A percentile compares a stretch with the other conserved stretches of the same genome.
phyloP scores from a whole-genome alignment of 805 yeast species.

The Sugiyamaella smithiae region DNA sequence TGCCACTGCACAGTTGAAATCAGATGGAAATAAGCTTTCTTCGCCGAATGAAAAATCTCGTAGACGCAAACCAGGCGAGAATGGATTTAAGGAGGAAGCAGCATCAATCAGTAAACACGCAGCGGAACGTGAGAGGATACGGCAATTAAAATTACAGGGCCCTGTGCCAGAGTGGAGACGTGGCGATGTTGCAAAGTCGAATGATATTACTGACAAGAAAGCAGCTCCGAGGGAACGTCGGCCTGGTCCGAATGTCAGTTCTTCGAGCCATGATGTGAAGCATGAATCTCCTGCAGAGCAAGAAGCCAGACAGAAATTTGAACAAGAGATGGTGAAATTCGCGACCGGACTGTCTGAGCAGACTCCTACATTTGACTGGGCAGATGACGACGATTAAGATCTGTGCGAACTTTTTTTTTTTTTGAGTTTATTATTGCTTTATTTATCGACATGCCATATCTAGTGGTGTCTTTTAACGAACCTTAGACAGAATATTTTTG shows the following conservation, averaged over 20 bases:
- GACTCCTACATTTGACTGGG: background rate
- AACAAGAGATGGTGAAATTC: constrained; percentile 1
- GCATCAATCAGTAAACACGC: background rate
- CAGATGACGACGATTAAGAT: constrained; percentile 1
- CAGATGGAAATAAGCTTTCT: background rate
- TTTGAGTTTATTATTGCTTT: too few species aligned
- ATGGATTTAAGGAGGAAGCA: background rate
- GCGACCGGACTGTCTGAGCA: background rate
- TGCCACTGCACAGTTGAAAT: background rate
- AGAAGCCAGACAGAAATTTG: background rate
- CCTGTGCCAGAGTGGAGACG: background rate
- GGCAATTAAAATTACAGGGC: background rate
- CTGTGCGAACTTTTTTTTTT: too few species aligned
- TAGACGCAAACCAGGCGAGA: too few species aligned
- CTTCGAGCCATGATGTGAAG: too few species aligned
- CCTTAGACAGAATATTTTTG: too few species aligned
- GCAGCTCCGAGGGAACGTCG: too few species aligned
- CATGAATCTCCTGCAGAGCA: background rate
- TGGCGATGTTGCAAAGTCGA: background rate
- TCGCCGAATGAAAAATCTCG: background rate
- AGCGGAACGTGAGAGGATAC: background rate
- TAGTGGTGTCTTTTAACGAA: too few species aligned
- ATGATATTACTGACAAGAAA: too few species aligned
- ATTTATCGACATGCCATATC: too few species aligned
- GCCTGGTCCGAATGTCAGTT: too few species aligned